A percentile compares a stretch with the other conserved stretches of the same genome.
These are phyloP conservation scores for Fusarium sp. DNA, from an alignment of 2,329 filamentous ascomycete genomes.

Conservation along the genomic window DNA sequence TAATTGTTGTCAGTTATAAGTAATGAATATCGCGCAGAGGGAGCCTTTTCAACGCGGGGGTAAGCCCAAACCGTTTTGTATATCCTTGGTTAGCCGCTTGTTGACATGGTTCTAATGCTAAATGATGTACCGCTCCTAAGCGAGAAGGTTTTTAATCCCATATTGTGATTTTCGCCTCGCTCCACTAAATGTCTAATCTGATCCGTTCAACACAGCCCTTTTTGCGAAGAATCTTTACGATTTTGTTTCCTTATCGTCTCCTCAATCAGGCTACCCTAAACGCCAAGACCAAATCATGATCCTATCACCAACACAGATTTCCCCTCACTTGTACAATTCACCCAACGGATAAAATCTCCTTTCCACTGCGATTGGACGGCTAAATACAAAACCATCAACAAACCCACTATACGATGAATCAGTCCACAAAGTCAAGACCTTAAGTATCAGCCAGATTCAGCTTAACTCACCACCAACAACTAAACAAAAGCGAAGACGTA, in stretches of 20 bases:
- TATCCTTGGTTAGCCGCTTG: neutral
- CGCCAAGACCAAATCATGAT: neutral
- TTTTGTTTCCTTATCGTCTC: neutral
- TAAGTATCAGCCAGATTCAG: slow-evolving; percentile 4
- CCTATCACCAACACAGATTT: neutral
- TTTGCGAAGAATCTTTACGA: too few species aligned
- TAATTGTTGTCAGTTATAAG: neutral
- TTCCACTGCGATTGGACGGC: slow-evolving; percentile 1
- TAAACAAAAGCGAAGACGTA: neutral
- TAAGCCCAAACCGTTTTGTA: accelerated
- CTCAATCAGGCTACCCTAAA: neutral
- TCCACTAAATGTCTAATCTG: too few species aligned
- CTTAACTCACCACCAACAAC: neutral
- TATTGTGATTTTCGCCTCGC: too few species aligned
- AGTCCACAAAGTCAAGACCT: neutral
- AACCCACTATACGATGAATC: neutral
- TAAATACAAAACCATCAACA: neutral
- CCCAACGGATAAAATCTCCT: neutral
- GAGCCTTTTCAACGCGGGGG: neutral
- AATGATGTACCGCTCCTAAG: neutral
- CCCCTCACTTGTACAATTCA: neutral
- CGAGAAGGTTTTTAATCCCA: too few species aligned
- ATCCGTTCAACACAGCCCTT: too few species aligned
- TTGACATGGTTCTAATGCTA: neutral
- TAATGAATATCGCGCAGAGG: neutral